Evolutionary conservation across 768 basidiomycete genomes (phyloP), one percentile per base, ranked within the genome.

Genomic region (Russula earlei): DNA sequence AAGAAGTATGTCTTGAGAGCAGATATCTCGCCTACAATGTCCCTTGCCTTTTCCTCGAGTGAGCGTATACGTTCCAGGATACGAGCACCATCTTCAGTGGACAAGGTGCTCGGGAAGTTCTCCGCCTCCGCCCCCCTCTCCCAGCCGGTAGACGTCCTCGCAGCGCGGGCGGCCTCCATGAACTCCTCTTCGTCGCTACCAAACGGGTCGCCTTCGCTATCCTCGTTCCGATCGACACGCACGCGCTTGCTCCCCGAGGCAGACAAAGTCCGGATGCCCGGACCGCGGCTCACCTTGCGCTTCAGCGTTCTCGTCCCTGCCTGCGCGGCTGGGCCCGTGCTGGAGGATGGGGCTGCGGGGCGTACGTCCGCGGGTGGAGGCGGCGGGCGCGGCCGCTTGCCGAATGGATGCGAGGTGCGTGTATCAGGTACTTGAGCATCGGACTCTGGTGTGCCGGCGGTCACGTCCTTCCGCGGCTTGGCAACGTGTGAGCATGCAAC

Each of bases 401-500:
- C 37, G 17, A 29, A 19, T 9, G 51, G 14, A 14, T 48, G 56
- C 22, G 51, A 5, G 17, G 41, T 10, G 40, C 56, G 56, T 5
- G 46, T 6, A 7, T 58, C 56, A 0, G 52, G 46, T 19, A 20
- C 33, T 49, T 58, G 57, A 6, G 42, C 27, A 4, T 58, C 57
- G 22, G 57, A 58, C 47, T 58, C 57, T 7, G 57, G 57, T 14
- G 57, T 49, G 9, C 46, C 57, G 17, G 36, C 51, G 10, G 57
- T 31, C 4, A 49, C 52, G 40, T 58, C 57, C 47, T 54, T 58
- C n/a, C 57, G 57, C 4, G 57, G 52, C 33, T 58, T 58, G 33
- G 57, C 57, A 46, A 58, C 57, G 38, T 58, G 57, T 29, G 57
- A 58, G 47, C 57, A 58, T 37, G 57, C 57, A 27, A 58, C 57